Evolutionary conservation across 306 rosid genomes (phyloP).

Genomic region (Gastrolobium bilobum): DNA sequence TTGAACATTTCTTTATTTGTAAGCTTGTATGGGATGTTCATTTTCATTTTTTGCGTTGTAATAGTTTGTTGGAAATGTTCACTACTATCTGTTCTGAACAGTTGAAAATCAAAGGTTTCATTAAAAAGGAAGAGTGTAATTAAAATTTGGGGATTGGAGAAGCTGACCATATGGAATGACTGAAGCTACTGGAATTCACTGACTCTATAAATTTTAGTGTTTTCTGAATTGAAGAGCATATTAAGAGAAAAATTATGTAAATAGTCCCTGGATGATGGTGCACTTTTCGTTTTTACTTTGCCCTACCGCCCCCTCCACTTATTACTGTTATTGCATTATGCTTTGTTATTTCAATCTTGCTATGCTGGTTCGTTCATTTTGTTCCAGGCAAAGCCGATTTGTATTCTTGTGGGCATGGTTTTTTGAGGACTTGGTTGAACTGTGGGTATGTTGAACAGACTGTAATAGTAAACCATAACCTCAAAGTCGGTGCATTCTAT

Average conservation of each 20-base stretch:
- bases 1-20: conserved; percentile 17
- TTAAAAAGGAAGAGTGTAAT: background rate
- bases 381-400: background rate
- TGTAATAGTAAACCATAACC: background rate
- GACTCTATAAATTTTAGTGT: background rate
- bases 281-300: background rate
- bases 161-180: background rate
- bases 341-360: background rate
- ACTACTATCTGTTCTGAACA: background rate
- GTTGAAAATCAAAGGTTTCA: background rate
- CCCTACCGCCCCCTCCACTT: too few species aligned
- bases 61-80: conserved; percentile 51
- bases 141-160: background rate
- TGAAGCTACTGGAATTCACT: background rate
- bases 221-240: background rate
- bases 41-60: conserved; percentile 37
- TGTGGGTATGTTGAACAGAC: background rate
- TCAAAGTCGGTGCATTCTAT: background rate
- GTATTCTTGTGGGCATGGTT: background rate
- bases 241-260: background rate
- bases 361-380: background rate
- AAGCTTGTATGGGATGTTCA: conserved; percentile 32
- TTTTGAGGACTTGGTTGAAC: background rate
- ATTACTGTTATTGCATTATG: background rate
- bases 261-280: background rate